A percentile compares a stretch with the other conserved stretches of the same genome.
These are phyloP conservation scores for Tuber calosporum DNA, from an alignment of 495 filamentous ascomycete genomes.

Conservation along the genomic window DNA sequence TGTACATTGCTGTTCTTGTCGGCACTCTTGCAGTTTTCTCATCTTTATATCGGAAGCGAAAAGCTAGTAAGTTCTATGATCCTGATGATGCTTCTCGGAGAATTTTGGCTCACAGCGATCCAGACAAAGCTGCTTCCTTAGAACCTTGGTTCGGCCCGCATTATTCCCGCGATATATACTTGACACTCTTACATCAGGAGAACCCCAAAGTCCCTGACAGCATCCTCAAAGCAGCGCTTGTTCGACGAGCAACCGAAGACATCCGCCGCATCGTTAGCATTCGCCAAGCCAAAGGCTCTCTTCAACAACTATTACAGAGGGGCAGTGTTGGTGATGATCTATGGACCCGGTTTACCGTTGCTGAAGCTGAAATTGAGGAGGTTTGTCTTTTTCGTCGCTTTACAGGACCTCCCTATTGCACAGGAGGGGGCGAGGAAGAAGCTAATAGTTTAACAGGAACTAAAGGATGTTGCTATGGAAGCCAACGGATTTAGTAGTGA, in stretches of 20 bases:
- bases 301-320: constrained; percentile 71
- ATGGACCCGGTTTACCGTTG: constrained; percentile 82
- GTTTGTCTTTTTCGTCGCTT: constrained; percentile 17
- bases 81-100: background rate
- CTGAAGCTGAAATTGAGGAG: constrained; percentile 96
- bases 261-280: constrained; percentile 83
- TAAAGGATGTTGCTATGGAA: constrained; percentile 89
- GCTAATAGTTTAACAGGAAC: constrained; percentile 48
- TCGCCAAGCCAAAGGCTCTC: constrained; percentile 72
- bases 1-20: constrained; percentile 78
- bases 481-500: constrained; percentile 78
- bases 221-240: constrained; percentile 78
- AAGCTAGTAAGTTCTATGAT: constrained; percentile 59
- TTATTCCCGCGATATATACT: constrained; percentile 86
- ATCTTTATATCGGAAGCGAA: constrained; percentile 84
- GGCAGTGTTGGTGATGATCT: constrained; percentile 94
- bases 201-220: constrained; percentile 70
- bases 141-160: constrained; percentile 90
- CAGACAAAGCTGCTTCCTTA: constrained; percentile 68
- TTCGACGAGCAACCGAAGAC: constrained; percentile 83
- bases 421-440: background rate
- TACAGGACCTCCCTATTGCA: background rate
- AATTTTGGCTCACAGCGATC: constrained; percentile 13
- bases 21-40: constrained; percentile 88
- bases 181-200: constrained; percentile 78